Evolutionary conservation across 768 basidiomycete genomes (phyloP).

Genomic region (Hemileccinum impolitum): DNA sequence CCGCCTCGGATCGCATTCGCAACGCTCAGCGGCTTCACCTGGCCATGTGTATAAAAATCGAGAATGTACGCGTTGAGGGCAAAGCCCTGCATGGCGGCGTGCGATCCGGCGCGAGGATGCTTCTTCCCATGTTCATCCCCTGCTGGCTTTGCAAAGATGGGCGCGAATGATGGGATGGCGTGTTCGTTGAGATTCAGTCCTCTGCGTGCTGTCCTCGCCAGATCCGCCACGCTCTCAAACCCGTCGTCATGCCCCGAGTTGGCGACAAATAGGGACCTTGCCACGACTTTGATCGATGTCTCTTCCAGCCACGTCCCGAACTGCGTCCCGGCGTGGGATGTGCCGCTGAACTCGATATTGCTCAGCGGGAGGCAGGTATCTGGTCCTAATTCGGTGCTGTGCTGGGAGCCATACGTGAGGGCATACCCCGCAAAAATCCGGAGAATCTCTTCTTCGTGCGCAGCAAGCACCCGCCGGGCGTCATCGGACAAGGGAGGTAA

Average conservation of each 20-base stretch:
- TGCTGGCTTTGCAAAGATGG: slow-evolving; percentile 27
- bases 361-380: slow-evolving; percentile 53
- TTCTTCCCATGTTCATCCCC: slow-evolving; percentile 6
- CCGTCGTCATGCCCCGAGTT: slow-evolving; percentile 63
- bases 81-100: slow-evolving; percentile 4
- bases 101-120: background rate
- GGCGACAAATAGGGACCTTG: slow-evolving; percentile 62
- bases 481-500: slow-evolving; percentile 46
- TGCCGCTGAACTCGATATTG: slow-evolving; percentile 20
- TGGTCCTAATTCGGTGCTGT: slow-evolving; percentile 35
- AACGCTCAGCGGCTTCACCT: slow-evolving; percentile 40
- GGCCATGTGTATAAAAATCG: slow-evolving; percentile 70
- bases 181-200: slow-evolving; percentile 58
- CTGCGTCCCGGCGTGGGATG: slow-evolving; percentile 8
- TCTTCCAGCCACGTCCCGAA: slow-evolving; percentile 38
- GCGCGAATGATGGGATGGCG: slow-evolving; percentile 54
- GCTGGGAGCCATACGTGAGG: slow-evolving; percentile 42
- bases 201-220: slow-evolving; percentile 46
- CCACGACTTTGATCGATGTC: slow-evolving; percentile 36
- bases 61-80: slow-evolving; percentile 62
- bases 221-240: slow-evolving; percentile 50
- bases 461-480: slow-evolving; percentile 39
- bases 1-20: slow-evolving; percentile 61
- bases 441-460: slow-evolving; percentile 49
- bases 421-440: slow-evolving; percentile 57